A percentile compares a stretch with the other conserved stretches of the same genome.
These are phyloP conservation scores for Leccinum pachyderme DNA, from an alignment of 1,284 basidiomycete species.

Conservation along the genomic window DNA sequence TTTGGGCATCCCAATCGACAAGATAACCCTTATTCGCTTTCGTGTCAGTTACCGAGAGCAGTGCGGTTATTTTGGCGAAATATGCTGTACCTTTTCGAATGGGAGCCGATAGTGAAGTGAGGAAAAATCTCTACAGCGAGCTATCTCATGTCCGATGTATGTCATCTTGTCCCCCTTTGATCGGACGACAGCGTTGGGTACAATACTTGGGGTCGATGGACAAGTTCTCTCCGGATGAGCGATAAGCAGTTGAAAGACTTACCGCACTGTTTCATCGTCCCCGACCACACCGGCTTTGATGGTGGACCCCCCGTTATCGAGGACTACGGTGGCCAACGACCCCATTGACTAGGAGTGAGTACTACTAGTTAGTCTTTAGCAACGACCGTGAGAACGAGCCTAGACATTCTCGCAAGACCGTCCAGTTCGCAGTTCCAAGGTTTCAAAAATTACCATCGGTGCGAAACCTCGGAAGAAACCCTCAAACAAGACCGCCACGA, in stretches of 20 bases:
- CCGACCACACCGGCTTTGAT: conserved; percentile 70
- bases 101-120: conserved; percentile 79
- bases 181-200: conserved; percentile 77
- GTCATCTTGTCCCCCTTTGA: conserved; percentile 77
- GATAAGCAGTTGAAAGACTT: conserved; percentile 5
- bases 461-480: conserved; percentile 13
- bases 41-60: conserved; percentile 10
- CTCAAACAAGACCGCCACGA: conserved; percentile 13
- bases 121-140: conserved; percentile 71
- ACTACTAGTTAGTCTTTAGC: neutral
- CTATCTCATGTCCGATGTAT: conserved; percentile 82
- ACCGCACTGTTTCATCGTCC: conserved; percentile 26
- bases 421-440: neutral
- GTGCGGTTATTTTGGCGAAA: conserved; percentile 1
- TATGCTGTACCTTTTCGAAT: conserved; percentile 74
- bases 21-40: conserved; percentile 69
- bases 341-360: conserved; percentile 34
- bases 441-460: conserved; percentile 1
- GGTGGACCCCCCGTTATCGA: conserved; percentile 83
- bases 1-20: conserved; percentile 90
- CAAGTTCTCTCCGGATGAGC: conserved; percentile 1
- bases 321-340: conserved; percentile 52
- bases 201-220: conserved; percentile 46
- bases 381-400: conserved; percentile 17
- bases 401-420: neutral